phyloP scores from a whole-genome alignment of 2,329 filamentous ascomycete species.

The Ophiosphaerella herpotricha region DNA sequence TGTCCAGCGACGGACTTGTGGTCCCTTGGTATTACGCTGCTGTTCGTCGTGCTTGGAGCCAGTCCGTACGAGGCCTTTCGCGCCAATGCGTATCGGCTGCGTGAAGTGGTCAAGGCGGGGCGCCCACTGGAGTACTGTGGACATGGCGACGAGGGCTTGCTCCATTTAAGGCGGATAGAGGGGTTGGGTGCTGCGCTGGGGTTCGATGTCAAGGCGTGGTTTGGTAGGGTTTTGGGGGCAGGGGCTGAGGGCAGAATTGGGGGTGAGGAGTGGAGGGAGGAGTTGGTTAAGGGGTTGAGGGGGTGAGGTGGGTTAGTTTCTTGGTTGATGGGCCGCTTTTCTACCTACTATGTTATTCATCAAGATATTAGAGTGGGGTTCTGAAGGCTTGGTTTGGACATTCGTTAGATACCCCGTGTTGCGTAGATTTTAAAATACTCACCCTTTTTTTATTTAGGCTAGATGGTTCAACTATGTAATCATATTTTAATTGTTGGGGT shows the following conservation, averaged over 20 bases:
- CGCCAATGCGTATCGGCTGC: slow-evolving; percentile 48
- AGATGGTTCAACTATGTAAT: too few species aligned
- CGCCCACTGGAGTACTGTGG: slow-evolving; percentile 47
- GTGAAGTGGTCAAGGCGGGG: slow-evolving; percentile 52
- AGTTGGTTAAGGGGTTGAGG: slow-evolving; percentile 11
- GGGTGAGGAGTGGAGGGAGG: slow-evolving; percentile 35
- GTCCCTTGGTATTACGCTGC: slow-evolving; percentile 51
- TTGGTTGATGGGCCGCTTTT: background rate
- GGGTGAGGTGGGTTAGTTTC: background rate
- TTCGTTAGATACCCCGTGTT: slow-evolving; percentile 15
- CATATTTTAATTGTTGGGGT: too few species aligned
- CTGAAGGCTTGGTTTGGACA: slow-evolving; percentile 4
- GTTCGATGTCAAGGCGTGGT: slow-evolving; percentile 41
- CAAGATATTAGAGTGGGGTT: background rate
- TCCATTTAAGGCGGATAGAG: slow-evolving; percentile 32
- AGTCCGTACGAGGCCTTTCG: slow-evolving; percentile 49
- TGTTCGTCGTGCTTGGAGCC: slow-evolving; percentile 49
- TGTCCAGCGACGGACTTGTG: slow-evolving; percentile 50
- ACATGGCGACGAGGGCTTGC: slow-evolving; percentile 41
- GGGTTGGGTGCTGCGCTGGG: slow-evolving; percentile 30
- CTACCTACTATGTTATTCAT: background rate
- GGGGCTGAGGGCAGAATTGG: slow-evolving; percentile 34
- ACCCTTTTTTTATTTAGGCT: too few species aligned
- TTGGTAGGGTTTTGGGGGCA: slow-evolving; percentile 43
- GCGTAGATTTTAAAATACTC: background rate